These are phyloP conservation scores for Pseudofabraea citricarpa DNA, from an alignment of 2,329 filamentous ascomycete genomes.

Conservation along the genomic window DNA sequence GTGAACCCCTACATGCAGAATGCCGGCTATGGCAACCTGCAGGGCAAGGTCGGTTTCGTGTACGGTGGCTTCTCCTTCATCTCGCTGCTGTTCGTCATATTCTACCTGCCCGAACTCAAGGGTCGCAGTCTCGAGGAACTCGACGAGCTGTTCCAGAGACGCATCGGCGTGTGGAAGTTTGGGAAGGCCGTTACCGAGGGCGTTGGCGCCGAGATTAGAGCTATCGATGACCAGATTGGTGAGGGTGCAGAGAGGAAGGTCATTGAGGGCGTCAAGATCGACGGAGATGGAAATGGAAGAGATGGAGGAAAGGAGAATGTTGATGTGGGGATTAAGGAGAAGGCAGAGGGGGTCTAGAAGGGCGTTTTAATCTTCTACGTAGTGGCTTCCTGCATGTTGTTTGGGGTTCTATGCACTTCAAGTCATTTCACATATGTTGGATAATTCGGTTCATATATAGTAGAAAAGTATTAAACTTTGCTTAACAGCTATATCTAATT, in stretches of 20 bases:
- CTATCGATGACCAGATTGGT: neutral
- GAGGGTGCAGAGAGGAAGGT: neutral
- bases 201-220: neutral
- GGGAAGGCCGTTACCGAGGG: neutral
- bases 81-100: constrained; percentile 29
- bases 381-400: no score
- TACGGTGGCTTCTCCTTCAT: constrained; percentile 30
- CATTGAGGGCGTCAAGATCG: neutral
- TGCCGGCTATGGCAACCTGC: constrained; percentile 22
- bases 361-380: no score
- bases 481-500: no score
- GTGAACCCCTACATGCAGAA: constrained; percentile 30
- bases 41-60: constrained; percentile 34
- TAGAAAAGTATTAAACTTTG: no score
- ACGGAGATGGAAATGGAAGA: neutral
- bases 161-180: neutral
- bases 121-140: constrained; percentile 2
- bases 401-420: no score
- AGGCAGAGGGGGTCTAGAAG: neutral
- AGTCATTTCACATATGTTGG: no score
- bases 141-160: constrained; percentile 1
- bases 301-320: no score
- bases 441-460: no score
- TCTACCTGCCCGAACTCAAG: constrained; percentile 30
- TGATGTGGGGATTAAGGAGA: neutral